These are phyloP conservation scores for Naegleria lovaniensis DNA, from an alignment of 208 protist species.

Conservation along the genomic window DNA sequence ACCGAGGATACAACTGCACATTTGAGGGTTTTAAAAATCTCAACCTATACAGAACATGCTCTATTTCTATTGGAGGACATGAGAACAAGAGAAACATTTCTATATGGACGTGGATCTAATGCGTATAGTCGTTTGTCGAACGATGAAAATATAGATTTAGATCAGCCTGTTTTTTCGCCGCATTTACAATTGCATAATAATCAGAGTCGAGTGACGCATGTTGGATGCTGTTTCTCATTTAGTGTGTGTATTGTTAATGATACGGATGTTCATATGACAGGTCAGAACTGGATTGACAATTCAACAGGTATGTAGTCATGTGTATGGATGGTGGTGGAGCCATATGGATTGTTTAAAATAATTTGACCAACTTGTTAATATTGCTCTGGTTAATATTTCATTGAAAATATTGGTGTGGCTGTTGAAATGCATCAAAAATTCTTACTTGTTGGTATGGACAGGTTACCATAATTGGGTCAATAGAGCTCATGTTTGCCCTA, in stretches of 20 bases:
- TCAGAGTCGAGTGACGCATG: neutral
- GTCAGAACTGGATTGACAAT: neutral
- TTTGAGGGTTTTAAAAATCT: neutral
- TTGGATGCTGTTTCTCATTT: neutral
- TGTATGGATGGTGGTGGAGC: no score
- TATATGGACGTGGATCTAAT: neutral
- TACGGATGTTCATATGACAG: neutral
- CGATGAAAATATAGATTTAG: neutral
- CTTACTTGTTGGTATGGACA: no score
- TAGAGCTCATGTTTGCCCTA: neutral
- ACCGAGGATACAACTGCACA: no score
- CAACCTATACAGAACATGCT: neutral
- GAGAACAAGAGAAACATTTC: neutral
- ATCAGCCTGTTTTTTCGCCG: neutral
- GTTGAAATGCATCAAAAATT: no score
- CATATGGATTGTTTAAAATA: no score
- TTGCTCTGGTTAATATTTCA: no score
- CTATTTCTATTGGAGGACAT: neutral
- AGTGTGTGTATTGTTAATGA: neutral
- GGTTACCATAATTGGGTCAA: neutral
- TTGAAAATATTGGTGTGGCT: no score
- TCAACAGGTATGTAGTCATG: no score
- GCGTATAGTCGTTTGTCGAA: neutral
- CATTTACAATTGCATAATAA: neutral
- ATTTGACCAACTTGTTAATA: no score